A percentile compares a stretch with the other conserved stretches of the same genome.
These are phyloP conservation scores for Leishmania tropica DNA, from an alignment of 208 protist genomes.

Conservation along the genomic window DNA sequence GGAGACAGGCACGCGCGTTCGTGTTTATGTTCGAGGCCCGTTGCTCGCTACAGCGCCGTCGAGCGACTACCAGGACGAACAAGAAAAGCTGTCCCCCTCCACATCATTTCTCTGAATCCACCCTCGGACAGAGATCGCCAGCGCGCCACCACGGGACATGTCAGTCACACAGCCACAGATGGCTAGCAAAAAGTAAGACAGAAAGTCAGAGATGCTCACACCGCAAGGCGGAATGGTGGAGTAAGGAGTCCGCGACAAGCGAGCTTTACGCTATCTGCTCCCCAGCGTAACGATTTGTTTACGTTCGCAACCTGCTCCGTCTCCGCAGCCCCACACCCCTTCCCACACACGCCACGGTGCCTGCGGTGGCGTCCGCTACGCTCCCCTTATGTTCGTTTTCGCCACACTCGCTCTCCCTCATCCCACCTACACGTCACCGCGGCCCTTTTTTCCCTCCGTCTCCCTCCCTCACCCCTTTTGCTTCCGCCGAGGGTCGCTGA, in stretches of 20 bases:
- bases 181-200: not conserved
- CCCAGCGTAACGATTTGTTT: not conserved
- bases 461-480: too few species aligned
- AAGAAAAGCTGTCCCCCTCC: not conserved
- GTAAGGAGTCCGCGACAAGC: not conserved
- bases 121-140: not conserved
- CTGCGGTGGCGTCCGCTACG: not conserved
- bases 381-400: slow-evolving; percentile 2
- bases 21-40: not conserved
- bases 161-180: not conserved
- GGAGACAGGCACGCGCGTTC: not conserved
- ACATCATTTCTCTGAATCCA: not conserved
- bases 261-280: not conserved
- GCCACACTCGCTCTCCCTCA: not conserved
- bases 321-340: not conserved
- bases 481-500: too few species aligned
- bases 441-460: not conserved
- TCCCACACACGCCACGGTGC: not conserved
- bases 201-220: not conserved
- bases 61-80: not conserved
- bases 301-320: not conserved
- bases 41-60: not conserved
- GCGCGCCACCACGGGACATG: not conserved
- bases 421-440: not conserved
- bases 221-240: not conserved